Conservation (phyloP, 768 basidiomycete species). For the Lactarius evosmus region DNA sequence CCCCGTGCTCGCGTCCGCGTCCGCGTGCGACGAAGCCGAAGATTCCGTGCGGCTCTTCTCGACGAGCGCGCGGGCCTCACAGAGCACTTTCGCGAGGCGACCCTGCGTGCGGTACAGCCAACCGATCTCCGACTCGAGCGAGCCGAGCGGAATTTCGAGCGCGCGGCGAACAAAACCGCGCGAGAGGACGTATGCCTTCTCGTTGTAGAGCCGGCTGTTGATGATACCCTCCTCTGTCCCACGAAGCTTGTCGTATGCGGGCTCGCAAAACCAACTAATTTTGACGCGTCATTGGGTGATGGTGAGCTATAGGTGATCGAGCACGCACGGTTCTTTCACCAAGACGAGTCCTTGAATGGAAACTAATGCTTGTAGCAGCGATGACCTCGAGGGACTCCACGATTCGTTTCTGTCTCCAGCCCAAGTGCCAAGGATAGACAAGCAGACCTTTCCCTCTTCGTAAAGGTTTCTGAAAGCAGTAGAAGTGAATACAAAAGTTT, state of each 20-base stretch:
- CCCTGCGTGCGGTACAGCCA: conserved; percentile 68
- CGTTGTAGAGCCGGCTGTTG: conserved; percentile 89
- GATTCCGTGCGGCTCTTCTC: conserved; percentile 53
- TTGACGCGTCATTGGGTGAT: neutral
- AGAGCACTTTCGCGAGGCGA: conserved; percentile 65
- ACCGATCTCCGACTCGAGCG: conserved; percentile 66
- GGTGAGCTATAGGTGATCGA: conserved; percentile 17
- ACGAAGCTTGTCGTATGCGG: conserved; percentile 87
- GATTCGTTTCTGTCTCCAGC: conserved; percentile 82
- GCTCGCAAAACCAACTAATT: conserved; percentile 83
- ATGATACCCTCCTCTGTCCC: conserved; percentile 88
- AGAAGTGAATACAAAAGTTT: neutral
- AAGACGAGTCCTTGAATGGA: conserved; percentile 93
- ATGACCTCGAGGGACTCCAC: conserved; percentile 83
- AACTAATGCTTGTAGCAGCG: conserved; percentile 86
- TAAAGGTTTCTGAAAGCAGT: conserved; percentile 67
- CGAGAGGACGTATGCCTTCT: conserved; percentile 90
- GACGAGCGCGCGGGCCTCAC: conserved; percentile 59
- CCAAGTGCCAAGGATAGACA: conserved; percentile 92
- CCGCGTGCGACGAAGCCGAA: conserved; percentile 22
- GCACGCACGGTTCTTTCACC: conserved; percentile 83
- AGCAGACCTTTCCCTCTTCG: conserved; percentile 92
- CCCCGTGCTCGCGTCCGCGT: conserved; percentile 30
- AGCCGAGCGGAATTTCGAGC: conserved; percentile 70
- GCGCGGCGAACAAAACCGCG: conserved; percentile 89